Base-by-base conservation (phyloP, 495 filamentous ascomycete species). In the Penicillium manginii region DNA sequence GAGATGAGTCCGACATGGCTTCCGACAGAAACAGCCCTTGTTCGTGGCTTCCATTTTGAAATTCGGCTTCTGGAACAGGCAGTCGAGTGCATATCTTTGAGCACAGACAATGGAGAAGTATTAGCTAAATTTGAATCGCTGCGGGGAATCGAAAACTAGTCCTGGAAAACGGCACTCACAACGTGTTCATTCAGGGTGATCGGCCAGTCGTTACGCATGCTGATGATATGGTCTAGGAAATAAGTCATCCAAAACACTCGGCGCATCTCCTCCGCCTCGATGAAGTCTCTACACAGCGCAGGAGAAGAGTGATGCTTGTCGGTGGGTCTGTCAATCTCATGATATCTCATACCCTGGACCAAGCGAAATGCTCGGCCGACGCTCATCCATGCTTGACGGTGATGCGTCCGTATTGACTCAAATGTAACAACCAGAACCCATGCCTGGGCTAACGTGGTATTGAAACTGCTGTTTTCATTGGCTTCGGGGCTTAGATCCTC, bases 201-300 rank as follows among this genome's bases (percentile, higher is more conserved):
- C 0, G 79, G 81, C 52, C 68, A 71, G 21, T 73, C 72, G 40
- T 76, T 72, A 31, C 70, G 71, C 52, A 84, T 66, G 51, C 74
- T 79, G 50, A 81, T 70, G 21, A 83, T 66, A 26, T 75, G 75
- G 58, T 85, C 82, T 2, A 85, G 70, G 23, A 71, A 77, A 49
- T 81, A 85, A 0, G 81, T 78, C 52, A 83, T 72, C 83, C 83
- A 85, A 57, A 85, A 85, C 0, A 75, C 73, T 26, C 81, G 71
- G 26, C 81, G 69, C 57, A 70, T 72, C 54, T 83, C 79, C 54
- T 85, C 82, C 2, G 64, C 46, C 29, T 66, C 60, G 17, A 69
- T 60, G 14, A 54, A 42, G 35, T 64, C 58, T 17, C 10, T 47
- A 51, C 23, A 33, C 1, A 21, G 37, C 37, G 52, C n/a, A n/a